Conservation (phyloP, 495 filamentous ascomycete genomes). For the Xeromyces bisporus region DNA sequence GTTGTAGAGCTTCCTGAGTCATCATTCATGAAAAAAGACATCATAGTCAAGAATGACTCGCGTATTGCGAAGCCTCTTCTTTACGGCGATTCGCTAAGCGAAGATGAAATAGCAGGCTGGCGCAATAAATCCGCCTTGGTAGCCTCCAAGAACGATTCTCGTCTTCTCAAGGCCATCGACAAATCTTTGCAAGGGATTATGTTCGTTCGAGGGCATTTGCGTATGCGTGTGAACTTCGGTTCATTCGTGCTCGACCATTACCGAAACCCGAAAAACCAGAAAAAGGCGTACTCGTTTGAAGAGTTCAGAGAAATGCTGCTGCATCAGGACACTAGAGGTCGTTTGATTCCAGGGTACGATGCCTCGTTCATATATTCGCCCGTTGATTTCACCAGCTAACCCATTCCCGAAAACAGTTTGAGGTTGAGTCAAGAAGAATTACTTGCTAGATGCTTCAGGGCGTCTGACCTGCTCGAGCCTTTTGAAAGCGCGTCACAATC, state of each 20-base stretch:
- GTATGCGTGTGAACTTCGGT: conserved; percentile 42
- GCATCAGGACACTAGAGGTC: conserved; percentile 20
- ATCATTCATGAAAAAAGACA: conserved; percentile 5
- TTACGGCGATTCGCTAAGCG: conserved; percentile 1
- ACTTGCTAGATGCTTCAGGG: conserved; percentile 11
- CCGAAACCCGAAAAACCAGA: conserved; percentile 15
- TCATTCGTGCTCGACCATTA: conserved; percentile 32
- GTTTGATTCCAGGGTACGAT: conserved; percentile 23
- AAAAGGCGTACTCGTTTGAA: conserved; percentile 21
- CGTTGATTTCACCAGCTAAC: neutral
- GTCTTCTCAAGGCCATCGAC: conserved; percentile 12
- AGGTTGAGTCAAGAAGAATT: conserved; percentile 10
- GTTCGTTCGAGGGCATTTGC: conserved; percentile 22
- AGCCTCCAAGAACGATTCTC: conserved; percentile 10
- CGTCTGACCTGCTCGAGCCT: conserved; percentile 29
- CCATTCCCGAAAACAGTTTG: conserved; percentile 7
- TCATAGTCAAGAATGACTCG: conserved; percentile 6
- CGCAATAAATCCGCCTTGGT: conserved; percentile 3
- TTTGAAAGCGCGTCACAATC: conserved; percentile 20
- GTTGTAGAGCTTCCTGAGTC: conserved; percentile 23
- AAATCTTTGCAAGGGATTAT: conserved; percentile 16
- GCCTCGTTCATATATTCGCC: neutral
- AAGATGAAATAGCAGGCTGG: conserved; percentile 5
- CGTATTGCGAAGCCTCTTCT: conserved; percentile 7
- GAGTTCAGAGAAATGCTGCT: conserved; percentile 34